phyloP scores from a whole-genome alignment of 2,329 filamentous ascomycete species.

The Trichoderma afroharzianum region DNA sequence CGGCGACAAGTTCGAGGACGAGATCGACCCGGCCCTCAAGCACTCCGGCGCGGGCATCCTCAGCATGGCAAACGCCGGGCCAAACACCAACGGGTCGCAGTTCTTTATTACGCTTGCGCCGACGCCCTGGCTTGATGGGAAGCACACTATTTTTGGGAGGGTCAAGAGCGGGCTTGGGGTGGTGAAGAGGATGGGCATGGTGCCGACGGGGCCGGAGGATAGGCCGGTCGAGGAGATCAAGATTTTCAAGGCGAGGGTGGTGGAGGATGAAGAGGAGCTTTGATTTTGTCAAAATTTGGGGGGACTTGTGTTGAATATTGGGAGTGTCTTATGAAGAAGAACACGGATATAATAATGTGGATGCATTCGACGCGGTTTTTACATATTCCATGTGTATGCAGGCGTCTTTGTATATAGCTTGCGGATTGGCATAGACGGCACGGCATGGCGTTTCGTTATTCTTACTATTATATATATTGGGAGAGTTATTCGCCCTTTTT shows the following conservation, averaged over 20 bases:
- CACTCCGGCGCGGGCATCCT: constrained; percentile 93
- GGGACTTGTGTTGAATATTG: not conserved
- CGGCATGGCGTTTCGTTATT: constrained; percentile 7
- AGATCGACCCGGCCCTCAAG: constrained; percentile 73
- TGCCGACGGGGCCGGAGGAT: constrained; percentile 79
- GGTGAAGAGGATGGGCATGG: constrained; percentile 83
- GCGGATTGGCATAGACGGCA: not conserved
- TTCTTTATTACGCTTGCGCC: constrained; percentile 95
- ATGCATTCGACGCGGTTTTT: not conserved
- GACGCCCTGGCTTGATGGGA: constrained; percentile 93
- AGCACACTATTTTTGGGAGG: constrained; percentile 93
- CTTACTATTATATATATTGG: not conserved
- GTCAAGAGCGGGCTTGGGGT: constrained; percentile 79
- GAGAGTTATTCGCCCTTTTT: not conserved
- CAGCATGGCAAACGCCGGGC: constrained; percentile 93
- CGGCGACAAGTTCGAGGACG: constrained; percentile 90
- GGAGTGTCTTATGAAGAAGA: not conserved
- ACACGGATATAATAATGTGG: not conserved
- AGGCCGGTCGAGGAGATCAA: constrained; percentile 76
- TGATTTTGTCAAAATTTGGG: constrained; percentile 3
- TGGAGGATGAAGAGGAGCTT: constrained; percentile 58
- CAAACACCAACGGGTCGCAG: constrained; percentile 89
- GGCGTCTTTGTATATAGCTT: not conserved
- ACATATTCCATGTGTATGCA: not conserved
- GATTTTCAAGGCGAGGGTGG: constrained; percentile 68